Percentiles rank a stretch among this genome's conserved stretches.
phyloP scores from a whole-genome alignment of 2,329 filamentous ascomycete species.

The Paracoccidioides lutzii region DNA sequence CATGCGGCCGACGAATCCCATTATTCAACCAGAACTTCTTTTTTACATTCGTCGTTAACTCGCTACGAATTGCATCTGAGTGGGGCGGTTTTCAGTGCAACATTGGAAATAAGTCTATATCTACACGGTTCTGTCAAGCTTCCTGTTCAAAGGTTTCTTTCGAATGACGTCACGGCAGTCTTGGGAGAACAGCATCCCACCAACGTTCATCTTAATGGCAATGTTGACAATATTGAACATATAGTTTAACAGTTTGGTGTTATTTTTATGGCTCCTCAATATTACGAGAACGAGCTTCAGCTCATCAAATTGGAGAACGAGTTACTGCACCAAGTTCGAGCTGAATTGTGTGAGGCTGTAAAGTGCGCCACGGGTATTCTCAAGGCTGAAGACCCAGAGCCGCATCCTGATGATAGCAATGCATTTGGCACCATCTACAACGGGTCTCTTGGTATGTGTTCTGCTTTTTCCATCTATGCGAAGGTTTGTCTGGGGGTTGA shows the following conservation, averaged over 20 bases:
- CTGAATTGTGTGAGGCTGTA: constrained; percentile 20
- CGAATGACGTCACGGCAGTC: no score
- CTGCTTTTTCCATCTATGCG: not conserved
- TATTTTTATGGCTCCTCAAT: constrained; percentile 12
- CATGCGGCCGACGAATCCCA: no score
- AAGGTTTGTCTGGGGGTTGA: not conserved
- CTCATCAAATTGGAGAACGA: constrained; percentile 12
- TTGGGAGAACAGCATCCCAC: no score
- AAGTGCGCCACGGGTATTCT: constrained; percentile 18
- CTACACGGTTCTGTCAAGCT: no score
- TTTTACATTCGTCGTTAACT: no score
- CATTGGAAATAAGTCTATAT: no score
- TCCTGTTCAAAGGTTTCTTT: no score
- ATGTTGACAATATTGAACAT: not conserved
- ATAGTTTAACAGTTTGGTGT: not conserved
- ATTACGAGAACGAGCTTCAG: constrained; percentile 17
- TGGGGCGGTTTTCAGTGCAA: no score
- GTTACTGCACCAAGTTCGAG: constrained; percentile 13
- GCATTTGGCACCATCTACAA: constrained; percentile 20
- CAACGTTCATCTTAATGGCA: no score
- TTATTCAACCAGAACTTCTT: no score
- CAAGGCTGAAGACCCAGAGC: constrained; percentile 14
- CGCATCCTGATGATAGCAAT: constrained; percentile 14
- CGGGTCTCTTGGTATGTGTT: constrained; percentile 20
- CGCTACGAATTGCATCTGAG: no score